These are phyloP conservation scores for Saccharum spontaneum DNA, from an alignment of 176 grass and related monocot genomes.

Conservation along the genomic window DNA sequence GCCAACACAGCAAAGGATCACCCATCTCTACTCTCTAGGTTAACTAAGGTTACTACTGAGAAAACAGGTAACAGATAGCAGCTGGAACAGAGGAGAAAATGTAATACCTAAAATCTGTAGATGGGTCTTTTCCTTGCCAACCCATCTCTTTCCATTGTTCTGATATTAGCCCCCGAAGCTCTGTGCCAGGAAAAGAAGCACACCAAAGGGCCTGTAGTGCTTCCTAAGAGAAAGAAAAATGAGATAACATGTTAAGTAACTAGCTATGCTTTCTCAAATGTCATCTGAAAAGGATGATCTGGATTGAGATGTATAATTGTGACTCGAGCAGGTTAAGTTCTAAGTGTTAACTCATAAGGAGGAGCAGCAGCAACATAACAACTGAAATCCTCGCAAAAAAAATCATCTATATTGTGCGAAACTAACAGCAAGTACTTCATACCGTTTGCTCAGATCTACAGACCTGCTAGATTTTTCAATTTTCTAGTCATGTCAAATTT, in stretches of 20 bases:
- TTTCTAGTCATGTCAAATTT: neutral
- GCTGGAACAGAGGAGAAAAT: neutral
- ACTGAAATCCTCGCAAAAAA: neutral
- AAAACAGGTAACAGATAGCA: constrained; percentile 2
- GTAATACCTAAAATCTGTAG: constrained; percentile 95
- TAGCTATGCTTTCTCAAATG: constrained; percentile 1
- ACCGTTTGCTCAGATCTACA: neutral
- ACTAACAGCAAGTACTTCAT: neutral
- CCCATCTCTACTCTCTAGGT: constrained; percentile 17
- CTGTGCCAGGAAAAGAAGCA: constrained; percentile 77
- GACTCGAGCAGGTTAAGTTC: neutral
- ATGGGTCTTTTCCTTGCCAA: constrained; percentile 99
- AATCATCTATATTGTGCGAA: neutral
- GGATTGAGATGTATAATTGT: neutral
- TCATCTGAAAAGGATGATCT: constrained; percentile 17
- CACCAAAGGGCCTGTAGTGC: constrained; percentile 74
- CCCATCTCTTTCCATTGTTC: constrained; percentile 99
- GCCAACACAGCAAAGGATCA: constrained; percentile 14
- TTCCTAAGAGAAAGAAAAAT: constrained; percentile 53
- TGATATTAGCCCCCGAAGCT: constrained; percentile 77
- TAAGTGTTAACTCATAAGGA: neutral
- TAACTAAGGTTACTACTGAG: neutral
- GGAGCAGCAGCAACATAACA: neutral
- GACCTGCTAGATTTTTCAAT: neutral
- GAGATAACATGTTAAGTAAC: constrained; percentile 10